Conservation (phyloP, 1,284 basidiomycete species). For the Rhizopogon hawkerae region DNA sequence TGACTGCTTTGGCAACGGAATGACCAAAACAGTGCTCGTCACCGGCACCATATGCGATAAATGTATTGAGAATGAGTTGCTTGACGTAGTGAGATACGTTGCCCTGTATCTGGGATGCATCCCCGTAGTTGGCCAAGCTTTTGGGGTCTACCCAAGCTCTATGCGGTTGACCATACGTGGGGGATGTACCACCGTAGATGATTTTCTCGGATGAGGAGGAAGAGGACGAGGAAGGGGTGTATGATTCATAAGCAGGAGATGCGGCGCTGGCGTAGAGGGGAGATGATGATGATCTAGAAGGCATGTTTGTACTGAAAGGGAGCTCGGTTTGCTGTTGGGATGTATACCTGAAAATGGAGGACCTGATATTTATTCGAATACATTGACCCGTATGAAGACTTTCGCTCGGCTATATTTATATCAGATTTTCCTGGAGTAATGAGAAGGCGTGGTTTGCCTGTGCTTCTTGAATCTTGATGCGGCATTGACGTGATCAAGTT, state of each 20-base stretch:
- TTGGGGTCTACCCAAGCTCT: conserved; percentile 57
- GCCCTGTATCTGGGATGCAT: conserved; percentile 47
- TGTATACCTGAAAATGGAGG: neutral
- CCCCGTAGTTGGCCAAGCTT: conserved; percentile 44
- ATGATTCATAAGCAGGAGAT: conserved; percentile 22
- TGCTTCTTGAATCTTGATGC: conserved; percentile 19
- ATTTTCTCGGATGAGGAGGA: conserved; percentile 14
- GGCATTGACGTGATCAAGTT: conserved; percentile 15
- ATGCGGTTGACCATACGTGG: conserved; percentile 13
- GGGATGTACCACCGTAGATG: conserved; percentile 13
- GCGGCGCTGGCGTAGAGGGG: conserved; percentile 24
- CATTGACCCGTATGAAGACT: conserved; percentile 10
- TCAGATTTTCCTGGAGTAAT: conserved; percentile 23
- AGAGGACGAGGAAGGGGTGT: conserved; percentile 17
- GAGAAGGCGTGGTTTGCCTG: conserved; percentile 19
- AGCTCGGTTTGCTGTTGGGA: too few relatives aligned
- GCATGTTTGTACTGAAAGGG: conserved; percentile 12
- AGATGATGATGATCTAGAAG: conserved; percentile 17
- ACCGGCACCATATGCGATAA: conserved; percentile 58
- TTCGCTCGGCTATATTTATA: conserved; percentile 14
- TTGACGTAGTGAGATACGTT: conserved; percentile 54
- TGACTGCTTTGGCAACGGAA: conserved; percentile 48
- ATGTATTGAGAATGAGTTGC: conserved; percentile 56
- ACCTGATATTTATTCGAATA: conserved; percentile 25
- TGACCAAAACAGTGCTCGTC: conserved; percentile 50